These are phyloP conservation scores for Trichaptum fuscoviolaceum DNA, from an alignment of 768 basidiomycete species.

Conservation along the genomic window DNA sequence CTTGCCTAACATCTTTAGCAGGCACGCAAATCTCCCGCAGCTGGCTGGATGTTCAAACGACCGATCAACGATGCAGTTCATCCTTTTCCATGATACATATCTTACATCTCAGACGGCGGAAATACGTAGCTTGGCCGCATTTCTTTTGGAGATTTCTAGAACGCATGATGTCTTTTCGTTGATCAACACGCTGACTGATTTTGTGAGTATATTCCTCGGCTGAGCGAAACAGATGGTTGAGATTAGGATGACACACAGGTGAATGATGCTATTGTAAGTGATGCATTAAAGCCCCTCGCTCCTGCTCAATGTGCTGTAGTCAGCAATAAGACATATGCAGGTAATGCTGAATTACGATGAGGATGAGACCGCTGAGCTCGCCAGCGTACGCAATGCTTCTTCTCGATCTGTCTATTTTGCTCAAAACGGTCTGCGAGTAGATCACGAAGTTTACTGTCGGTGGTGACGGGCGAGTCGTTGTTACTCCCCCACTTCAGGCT, in stretches of 20 bases:
- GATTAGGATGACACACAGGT: background rate
- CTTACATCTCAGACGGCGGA: background rate
- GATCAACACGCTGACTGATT: background rate
- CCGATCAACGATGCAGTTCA: background rate
- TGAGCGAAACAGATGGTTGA: background rate
- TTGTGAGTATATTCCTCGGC: background rate
- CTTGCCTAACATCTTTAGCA: background rate
- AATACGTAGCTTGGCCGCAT: background rate
- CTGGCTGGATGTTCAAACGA: background rate
- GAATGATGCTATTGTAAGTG: background rate
- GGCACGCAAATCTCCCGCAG: background rate
- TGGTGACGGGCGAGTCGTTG: background rate
- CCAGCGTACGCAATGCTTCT: background rate
- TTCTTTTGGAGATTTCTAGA: background rate
- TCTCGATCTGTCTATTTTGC: background rate
- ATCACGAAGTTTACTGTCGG: background rate
- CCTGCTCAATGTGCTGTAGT: background rate
- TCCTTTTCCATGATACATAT: background rate
- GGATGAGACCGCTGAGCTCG: background rate
- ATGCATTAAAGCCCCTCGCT: background rate
- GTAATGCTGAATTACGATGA: background rate
- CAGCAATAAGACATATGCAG: background rate
- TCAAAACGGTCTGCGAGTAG: background rate
- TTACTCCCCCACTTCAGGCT: background rate
- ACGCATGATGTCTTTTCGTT: background rate